Evolutionary conservation across 495 filamentous ascomycete species (phyloP).

Genomic region (Chaetomium tenue): DNA sequence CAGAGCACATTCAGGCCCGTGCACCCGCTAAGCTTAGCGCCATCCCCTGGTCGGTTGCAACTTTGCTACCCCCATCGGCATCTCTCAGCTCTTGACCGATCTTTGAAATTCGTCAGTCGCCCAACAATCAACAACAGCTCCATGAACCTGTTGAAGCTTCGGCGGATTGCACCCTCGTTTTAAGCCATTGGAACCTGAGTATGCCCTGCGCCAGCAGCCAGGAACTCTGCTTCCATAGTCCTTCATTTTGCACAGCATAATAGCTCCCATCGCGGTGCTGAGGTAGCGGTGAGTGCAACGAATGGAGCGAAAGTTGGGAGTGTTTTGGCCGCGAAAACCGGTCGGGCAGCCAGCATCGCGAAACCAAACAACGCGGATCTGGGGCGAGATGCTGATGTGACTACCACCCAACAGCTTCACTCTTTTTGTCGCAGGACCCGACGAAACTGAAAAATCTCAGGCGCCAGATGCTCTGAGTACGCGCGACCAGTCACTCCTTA

Average conservation of each 20-base stretch:
- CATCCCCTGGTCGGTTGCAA: background rate
- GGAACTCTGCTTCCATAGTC: conserved; percentile 18
- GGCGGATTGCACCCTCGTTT: conserved; percentile 24
- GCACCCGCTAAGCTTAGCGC: conserved; percentile 4
- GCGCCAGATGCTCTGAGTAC: conserved; percentile 20
- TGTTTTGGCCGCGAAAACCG: conserved; percentile 20
- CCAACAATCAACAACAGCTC: conserved; percentile 23
- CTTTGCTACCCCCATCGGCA: background rate
- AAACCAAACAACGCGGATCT: conserved; percentile 3
- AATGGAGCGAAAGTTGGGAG: background rate
- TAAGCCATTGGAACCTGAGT: conserved; percentile 24
- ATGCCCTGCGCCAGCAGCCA: conserved; percentile 14
- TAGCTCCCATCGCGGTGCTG: conserved; percentile 4
- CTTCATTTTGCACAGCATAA: conserved; percentile 22
- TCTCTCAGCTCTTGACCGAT: background rate
- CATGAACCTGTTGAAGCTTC: conserved; percentile 20
- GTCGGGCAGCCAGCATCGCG: conserved; percentile 28
- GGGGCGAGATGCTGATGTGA: conserved; percentile 11
- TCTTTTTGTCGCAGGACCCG: conserved; percentile 32
- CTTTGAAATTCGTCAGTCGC: conserved; percentile 10
- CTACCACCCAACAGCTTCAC: conserved; percentile 14
- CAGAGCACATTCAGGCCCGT: background rate
- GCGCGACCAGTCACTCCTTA: conserved; percentile 23
- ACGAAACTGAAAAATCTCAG: conserved; percentile 3
- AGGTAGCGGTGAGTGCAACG: conserved; percentile 20